phyloP scores from a whole-genome alignment of 352 stramenopile species.

The Pythium scleroteichum region DNA sequence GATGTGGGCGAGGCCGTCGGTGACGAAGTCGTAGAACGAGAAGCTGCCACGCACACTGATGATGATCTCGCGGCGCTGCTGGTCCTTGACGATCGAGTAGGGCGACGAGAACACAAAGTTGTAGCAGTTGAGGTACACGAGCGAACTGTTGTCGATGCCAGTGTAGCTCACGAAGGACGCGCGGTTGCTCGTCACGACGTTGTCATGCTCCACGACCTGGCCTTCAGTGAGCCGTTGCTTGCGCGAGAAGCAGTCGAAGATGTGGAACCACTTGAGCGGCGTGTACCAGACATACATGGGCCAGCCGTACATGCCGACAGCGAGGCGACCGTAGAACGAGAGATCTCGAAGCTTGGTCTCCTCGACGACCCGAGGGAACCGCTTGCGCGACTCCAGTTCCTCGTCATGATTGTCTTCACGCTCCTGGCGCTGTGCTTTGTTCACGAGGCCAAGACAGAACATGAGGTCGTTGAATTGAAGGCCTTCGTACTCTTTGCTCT shows the following conservation, averaged over 20 bases:
- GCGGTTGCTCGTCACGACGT: slow-evolving; percentile 56
- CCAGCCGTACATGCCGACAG: slow-evolving; percentile 82
- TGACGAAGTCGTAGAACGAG: slow-evolving; percentile 82
- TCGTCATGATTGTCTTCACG: slow-evolving; percentile 35
- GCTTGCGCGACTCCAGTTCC: slow-evolving; percentile 25
- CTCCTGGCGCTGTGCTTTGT: slow-evolving; percentile 56
- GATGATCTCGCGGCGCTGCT: slow-evolving; percentile 61
- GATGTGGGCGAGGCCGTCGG: slow-evolving; percentile 67
- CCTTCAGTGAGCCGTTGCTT: slow-evolving; percentile 31
- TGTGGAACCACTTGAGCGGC: slow-evolving; percentile 66
- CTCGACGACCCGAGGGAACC: slow-evolving; percentile 44
- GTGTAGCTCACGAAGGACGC: slow-evolving; percentile 76
- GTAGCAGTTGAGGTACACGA: slow-evolving; percentile 81
- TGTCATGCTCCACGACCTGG: slow-evolving; percentile 67
- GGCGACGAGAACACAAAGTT: slow-evolving; percentile 79
- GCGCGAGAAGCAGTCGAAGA: slow-evolving; percentile 46
- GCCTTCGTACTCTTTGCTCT: slow-evolving; percentile 59
- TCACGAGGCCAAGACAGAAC: slow-evolving; percentile 69
- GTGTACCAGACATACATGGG: slow-evolving; percentile 79
- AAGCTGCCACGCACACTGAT: slow-evolving; percentile 74
- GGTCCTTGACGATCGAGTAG: slow-evolving; percentile 77
- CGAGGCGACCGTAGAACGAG: slow-evolving; percentile 63
- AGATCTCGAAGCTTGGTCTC: slow-evolving; percentile 49
- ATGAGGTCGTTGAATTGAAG: slow-evolving; percentile 73
- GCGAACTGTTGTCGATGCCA: slow-evolving; percentile 47